These are phyloP conservation scores for Kuraishia cidri DNA, from an alignment of 805 yeast species.

Conservation along the genomic window DNA sequence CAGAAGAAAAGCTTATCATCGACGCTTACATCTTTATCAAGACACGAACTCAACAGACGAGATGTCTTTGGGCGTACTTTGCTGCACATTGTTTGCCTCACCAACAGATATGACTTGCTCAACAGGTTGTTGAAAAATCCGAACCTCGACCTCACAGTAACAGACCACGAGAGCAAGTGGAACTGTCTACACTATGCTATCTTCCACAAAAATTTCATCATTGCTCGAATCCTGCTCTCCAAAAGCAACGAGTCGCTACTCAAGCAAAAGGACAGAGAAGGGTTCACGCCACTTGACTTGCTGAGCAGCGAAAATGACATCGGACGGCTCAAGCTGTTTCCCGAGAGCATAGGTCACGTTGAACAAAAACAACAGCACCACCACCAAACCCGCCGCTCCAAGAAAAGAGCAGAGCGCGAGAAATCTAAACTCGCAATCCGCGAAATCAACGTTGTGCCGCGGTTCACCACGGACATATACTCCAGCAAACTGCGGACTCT, in stretches of 20 bases:
- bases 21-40: constrained; percentile 15
- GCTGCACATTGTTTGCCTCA: constrained; percentile 44
- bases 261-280: constrained; percentile 59
- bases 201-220: constrained; percentile 42
- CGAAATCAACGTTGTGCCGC: constrained; percentile 2
- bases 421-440: constrained; percentile 8
- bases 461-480: constrained; percentile 1
- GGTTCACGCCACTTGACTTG: constrained; percentile 66
- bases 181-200: constrained; percentile 70
- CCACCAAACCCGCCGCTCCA: constrained; percentile 1
- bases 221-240: constrained; percentile 35
- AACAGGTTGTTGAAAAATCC: constrained; percentile 36
- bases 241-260: constrained; percentile 24
- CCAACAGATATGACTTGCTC: constrained; percentile 39
- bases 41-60: constrained; percentile 31
- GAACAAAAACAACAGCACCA: background rate
- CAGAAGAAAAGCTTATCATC: background rate
- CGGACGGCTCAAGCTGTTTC: constrained; percentile 24
- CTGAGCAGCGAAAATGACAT: constrained; percentile 33
- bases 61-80: constrained; percentile 64
- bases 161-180: constrained; percentile 77
- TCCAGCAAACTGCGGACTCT: too few relatives aligned
- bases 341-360: constrained; percentile 13
- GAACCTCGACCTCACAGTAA: constrained; percentile 31
- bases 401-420: constrained; percentile 18